Percentiles rank a stretch among this genome's conserved stretches.
Evolutionary conservation across 495 filamentous ascomycete genomes (phyloP).

Genomic region (Aspergillus hancockii): DNA sequence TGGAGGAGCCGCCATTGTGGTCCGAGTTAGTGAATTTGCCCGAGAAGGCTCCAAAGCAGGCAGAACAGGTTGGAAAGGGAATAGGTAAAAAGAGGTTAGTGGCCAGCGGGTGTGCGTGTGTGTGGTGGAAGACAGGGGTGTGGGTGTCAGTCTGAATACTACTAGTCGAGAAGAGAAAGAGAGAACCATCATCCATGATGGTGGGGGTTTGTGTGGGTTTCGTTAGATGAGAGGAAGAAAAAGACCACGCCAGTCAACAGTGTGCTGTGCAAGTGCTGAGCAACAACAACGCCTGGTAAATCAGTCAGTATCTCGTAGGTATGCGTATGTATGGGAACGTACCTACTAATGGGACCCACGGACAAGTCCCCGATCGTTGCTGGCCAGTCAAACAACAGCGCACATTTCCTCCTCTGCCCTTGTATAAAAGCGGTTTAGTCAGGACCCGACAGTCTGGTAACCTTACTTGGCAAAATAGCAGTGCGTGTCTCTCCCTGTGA

Average conservation of each 20-base stretch:
- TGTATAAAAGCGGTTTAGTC: constrained; percentile 27
- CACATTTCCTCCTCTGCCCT: constrained; percentile 13
- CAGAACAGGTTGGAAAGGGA: constrained; percentile 1
- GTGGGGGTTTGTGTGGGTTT: neutral
- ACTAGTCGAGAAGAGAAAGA: constrained; percentile 11
- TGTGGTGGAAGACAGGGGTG: constrained; percentile 1
- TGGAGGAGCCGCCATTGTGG: constrained; percentile 18
- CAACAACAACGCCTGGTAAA: neutral
- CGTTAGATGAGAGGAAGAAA: neutral
- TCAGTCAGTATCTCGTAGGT: neutral
- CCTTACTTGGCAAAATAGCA: constrained; percentile 34
- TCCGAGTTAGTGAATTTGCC: constrained; percentile 14
- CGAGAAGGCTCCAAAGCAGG: constrained; percentile 8
- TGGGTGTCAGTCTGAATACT: neutral
- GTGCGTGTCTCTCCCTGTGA: constrained; percentile 33
- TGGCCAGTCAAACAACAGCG: constrained; percentile 18
- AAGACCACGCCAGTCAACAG: neutral
- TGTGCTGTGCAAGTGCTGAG: neutral
- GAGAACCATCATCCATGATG: constrained; percentile 14
- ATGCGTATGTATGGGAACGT: neutral
- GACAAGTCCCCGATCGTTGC: constrained; percentile 19
- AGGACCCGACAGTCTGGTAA: constrained; percentile 39
- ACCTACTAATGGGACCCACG: neutral
- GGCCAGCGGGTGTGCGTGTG: neutral
- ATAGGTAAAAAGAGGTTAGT: constrained; percentile 1